Base-by-base conservation (phyloP, 164 flowering plant species). In the Malania oleifera region DNA sequence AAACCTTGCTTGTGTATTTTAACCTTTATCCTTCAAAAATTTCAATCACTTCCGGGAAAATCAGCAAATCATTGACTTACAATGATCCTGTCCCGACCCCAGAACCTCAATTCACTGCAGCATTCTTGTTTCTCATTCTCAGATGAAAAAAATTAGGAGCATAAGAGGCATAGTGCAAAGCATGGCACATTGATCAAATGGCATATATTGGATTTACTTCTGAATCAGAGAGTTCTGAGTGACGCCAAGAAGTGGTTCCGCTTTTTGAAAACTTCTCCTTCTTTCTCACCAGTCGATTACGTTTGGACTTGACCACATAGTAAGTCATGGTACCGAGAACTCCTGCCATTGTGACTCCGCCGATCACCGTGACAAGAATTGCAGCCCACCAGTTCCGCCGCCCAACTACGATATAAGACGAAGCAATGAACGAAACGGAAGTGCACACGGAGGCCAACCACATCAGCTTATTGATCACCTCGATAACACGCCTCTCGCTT, bases 391-490 rank as follows among this genome's bases (percentile, higher is more conserved):
- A 22, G 50, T 70, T 52, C 26, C 27, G 72, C 41, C 77, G 63
- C 1, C 95, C 95, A 23, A 84, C 86, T 23, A 87, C 87, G 35
- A 87, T 87, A 37, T 82, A 87, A 7, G 88, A 78, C 4, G 95
- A 76, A 15, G 95, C 76, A 15, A 84, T 81, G 54, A 84, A 84
- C 0, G 88, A 80, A 26, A 82, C 77, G 0, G 90, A 57, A 7
- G 95, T 87, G 73, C 85, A 82, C 0, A 81, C 86, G 25, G 95
- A 78, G 20, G 95, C 95, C 60, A 87, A 60, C 95, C 90, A 87
- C 95, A 87, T 87, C 56, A 87, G 53, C 74, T 87, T 87, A 59
- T 87, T 87, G 69, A 87, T 87, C 61, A 87, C 81, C 59, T 67
- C 81, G 48, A 83, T 80, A 7, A 84, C 90, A 60, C 72, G 60